phyloP scores from a whole-genome alignment of 768 basidiomycete species.

The Pisolithus microcarpus region DNA sequence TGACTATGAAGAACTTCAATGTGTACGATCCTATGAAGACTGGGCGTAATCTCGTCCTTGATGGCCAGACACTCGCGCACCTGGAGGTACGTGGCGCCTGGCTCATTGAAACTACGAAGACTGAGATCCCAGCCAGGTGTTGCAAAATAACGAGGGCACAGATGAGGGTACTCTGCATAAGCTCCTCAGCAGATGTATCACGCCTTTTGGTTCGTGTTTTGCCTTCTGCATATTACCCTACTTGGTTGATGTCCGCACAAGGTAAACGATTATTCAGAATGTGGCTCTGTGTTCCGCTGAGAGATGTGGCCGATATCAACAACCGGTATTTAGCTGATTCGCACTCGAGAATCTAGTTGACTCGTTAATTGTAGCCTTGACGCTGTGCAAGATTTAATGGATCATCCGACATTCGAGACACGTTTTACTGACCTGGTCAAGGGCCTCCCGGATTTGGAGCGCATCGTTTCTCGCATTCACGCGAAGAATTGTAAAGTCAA shows the following conservation, averaged over 20 bases:
- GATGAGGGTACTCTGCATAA: conserved; percentile 85
- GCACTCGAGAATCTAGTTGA: conserved; percentile 1
- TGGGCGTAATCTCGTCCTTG: conserved; percentile 79
- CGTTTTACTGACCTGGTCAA: conserved; percentile 73
- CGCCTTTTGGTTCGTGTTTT: conserved; percentile 68
- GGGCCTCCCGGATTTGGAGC: conserved; percentile 85
- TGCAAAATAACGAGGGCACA: conserved; percentile 90
- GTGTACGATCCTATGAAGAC: conserved; percentile 92
- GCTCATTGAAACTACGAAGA: neutral
- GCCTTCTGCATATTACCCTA: conserved; percentile 1
- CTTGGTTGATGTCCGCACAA: conserved; percentile 22
- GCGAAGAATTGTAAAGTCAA: conserved; percentile 82
- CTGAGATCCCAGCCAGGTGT: conserved; percentile 39
- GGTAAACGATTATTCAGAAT: conserved; percentile 94
- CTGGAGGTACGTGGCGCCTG: conserved; percentile 57
- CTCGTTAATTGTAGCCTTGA: conserved; percentile 57
- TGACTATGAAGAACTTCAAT: conserved; percentile 97
- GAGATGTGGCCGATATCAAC: conserved; percentile 78
- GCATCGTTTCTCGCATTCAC: conserved; percentile 91
- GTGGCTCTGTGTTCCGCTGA: conserved; percentile 92
- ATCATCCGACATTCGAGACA: conserved; percentile 67
- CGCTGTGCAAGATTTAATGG: conserved; percentile 87
- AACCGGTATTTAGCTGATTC: conserved; percentile 50
- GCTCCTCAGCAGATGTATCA: conserved; percentile 75
- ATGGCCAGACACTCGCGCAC: conserved; percentile 93